Evolutionary conservation across 257 asterid genomes (phyloP).

Genomic region (Verbena officinalis): DNA sequence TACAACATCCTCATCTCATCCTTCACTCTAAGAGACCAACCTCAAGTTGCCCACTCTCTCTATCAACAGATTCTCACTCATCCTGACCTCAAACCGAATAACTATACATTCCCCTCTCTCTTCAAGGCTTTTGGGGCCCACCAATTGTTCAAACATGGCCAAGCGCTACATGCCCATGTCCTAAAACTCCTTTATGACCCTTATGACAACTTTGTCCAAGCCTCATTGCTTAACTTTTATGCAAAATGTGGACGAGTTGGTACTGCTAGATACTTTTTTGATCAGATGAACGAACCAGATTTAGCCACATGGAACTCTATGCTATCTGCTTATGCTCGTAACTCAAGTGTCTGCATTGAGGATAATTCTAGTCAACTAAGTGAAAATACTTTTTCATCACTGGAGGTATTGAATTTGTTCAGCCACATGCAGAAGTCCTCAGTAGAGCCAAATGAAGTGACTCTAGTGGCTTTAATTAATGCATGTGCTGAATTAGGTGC

Average conservation of each 20-base stretch:
- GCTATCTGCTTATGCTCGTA: constrained; percentile 58
- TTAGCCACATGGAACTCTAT: constrained; percentile 80
- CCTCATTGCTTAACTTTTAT: constrained; percentile 71
- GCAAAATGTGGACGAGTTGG: constrained; percentile 57
- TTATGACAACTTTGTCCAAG: constrained; percentile 62
- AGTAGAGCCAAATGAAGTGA: constrained; percentile 56
- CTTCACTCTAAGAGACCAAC: constrained; percentile 40
- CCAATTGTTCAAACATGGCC: constrained; percentile 54
- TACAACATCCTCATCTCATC: constrained; percentile 68
- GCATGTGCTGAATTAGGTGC: constrained; percentile 73
- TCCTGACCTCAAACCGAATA: constrained; percentile 51
- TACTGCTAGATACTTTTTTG: constrained; percentile 50
- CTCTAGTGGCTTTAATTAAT: constrained; percentile 52
- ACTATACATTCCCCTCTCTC: constrained; percentile 72
- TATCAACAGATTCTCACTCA: constrained; percentile 40
- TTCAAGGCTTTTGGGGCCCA: constrained; percentile 64
- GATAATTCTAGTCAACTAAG: constrained; percentile 21
- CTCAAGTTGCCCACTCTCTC: constrained; percentile 45
- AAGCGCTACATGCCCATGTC: constrained; percentile 64
- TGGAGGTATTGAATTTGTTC: constrained; percentile 63
- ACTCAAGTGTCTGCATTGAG: constrained; percentile 21
- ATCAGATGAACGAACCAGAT: constrained; percentile 57
- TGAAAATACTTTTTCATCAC: constrained; percentile 36
- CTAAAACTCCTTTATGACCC: constrained; percentile 59
- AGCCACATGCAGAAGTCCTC: constrained; percentile 53